Percentiles rank a stretch among this genome's conserved stretches.
Conservation (phyloP, 2,329 filamentous ascomycete species). For the Cladosporium colombiae region DNA sequence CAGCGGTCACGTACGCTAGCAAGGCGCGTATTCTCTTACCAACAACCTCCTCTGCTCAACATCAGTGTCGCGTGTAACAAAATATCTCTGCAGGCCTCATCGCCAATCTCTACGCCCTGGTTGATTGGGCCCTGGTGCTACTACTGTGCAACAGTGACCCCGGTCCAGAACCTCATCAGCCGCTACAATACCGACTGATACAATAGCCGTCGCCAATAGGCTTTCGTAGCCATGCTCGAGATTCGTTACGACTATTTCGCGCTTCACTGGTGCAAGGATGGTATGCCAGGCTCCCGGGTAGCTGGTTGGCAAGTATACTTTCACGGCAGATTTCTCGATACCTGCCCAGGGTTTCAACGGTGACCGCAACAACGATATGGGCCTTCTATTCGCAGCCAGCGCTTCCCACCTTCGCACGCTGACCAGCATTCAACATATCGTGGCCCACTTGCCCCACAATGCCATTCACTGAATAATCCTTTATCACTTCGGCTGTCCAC, state of each 20-base stretch:
- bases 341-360: conserved; percentile 4
- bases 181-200: background rate
- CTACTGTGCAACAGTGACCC: background rate
- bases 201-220: background rate
- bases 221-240: background rate
- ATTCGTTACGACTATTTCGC: background rate
- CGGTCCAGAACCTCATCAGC: background rate
- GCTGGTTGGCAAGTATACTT: conserved; percentile 6
- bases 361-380: conserved; percentile 8
- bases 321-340: background rate
- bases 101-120: background rate
- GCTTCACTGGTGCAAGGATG: background rate
- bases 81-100: background rate
- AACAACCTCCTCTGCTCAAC: conserved; percentile 4
- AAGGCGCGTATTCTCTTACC: conserved; percentile 1
- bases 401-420: background rate
- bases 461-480: conserved; percentile 10
- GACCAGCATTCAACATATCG: background rate
- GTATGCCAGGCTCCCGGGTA: background rate
- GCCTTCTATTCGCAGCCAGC: conserved; percentile 14
- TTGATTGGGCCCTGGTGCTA: conserved; percentile 1
- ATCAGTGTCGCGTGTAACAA: background rate
- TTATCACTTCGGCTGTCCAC: background rate
- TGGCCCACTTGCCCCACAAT: conserved; percentile 8
- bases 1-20: background rate